Conservation (phyloP, 805 yeast species). For the Myxozyma geophila region DNA sequence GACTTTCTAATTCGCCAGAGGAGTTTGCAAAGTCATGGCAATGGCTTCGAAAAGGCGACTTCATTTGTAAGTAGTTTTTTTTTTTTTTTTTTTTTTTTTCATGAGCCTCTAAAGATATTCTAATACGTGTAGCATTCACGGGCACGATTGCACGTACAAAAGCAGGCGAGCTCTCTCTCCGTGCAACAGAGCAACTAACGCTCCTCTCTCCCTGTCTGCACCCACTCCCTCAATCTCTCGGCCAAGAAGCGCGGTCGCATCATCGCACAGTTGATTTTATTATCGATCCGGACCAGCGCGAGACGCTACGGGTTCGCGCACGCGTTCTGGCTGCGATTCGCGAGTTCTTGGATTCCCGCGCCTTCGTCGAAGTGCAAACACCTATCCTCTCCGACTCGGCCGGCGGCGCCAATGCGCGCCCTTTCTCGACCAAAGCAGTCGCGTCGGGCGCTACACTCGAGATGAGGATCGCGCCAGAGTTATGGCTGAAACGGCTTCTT, state of each 20-base stretch:
- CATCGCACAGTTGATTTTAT: conserved; percentile 77
- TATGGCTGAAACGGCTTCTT: conserved; percentile 85
- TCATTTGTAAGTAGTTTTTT: conserved; percentile 45
- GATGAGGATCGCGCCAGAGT: conserved; percentile 90
- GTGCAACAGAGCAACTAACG: conserved; percentile 54
- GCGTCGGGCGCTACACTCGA: conserved; percentile 49
- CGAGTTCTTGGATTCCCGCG: conserved; percentile 55
- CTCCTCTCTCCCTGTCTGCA: conserved; percentile 71
- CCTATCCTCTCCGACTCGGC: conserved; percentile 73
- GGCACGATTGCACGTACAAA: conserved; percentile 80
- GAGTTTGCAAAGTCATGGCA: conserved; percentile 49
- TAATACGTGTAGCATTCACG: conserved; percentile 46
- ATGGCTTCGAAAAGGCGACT: conserved; percentile 71
- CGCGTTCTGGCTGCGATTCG: conserved; percentile 62
- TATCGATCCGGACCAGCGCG: conserved; percentile 57
- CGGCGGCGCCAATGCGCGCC: conserved; percentile 93
- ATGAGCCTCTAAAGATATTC: neutral
- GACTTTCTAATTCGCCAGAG: conserved; percentile 49
- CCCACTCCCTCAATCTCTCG: conserved; percentile 68
- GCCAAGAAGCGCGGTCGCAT: conserved; percentile 57
- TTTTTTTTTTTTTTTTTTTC: neutral
- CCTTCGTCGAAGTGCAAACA: conserved; percentile 83
- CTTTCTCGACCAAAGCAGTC: conserved; percentile 61
- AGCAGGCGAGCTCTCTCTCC: conserved; percentile 77
- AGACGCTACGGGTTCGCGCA: conserved; percentile 57